Conservation (phyloP, 805 yeast genomes). For the Cephaloascus fragrans region DNA sequence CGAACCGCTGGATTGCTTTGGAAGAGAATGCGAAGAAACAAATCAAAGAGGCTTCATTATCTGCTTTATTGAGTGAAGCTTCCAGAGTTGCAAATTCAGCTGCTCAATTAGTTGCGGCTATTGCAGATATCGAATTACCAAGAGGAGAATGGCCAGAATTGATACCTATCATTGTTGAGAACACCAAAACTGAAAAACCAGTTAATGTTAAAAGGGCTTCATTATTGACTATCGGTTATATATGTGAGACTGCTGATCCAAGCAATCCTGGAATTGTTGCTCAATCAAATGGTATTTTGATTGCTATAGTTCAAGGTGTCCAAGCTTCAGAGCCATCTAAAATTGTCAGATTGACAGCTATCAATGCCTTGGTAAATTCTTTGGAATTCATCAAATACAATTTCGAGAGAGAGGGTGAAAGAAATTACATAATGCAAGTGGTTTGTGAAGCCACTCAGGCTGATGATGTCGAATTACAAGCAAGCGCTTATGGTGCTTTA, state of each 20-base stretch:
- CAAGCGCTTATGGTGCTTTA: slow-evolving; percentile 91
- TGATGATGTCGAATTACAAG: slow-evolving; percentile 69
- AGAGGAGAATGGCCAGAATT: slow-evolving; percentile 81
- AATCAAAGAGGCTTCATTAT: slow-evolving; percentile 52
- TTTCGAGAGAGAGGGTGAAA: slow-evolving; percentile 88
- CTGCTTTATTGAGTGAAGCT: slow-evolving; percentile 53
- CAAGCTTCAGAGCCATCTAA: slow-evolving; percentile 69
- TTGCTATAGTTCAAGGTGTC: slow-evolving; percentile 96
- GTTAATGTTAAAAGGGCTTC: slow-evolving; percentile 81
- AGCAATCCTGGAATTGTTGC: slow-evolving; percentile 62
- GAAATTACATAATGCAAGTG: slow-evolving; percentile 96
- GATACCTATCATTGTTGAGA: slow-evolving; percentile 74
- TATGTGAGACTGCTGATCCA: slow-evolving; percentile 92
- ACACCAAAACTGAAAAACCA: slow-evolving; percentile 72
- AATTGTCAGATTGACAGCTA: slow-evolving; percentile 78
- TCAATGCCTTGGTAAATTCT: slow-evolving; percentile 85
- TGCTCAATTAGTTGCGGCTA: slow-evolving; percentile 92
- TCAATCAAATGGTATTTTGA: slow-evolving; percentile 85
- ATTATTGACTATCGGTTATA: slow-evolving; percentile 83
- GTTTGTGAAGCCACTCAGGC: slow-evolving; percentile 99
- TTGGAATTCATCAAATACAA: slow-evolving; percentile 81
- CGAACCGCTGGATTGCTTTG: slow-evolving; percentile 66
- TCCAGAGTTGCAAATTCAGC: slow-evolving; percentile 79
- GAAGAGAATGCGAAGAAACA: slow-evolving; percentile 44
- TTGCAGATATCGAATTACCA: slow-evolving; percentile 94